Evolutionary conservation across 176 grass and related monocot species (phyloP).

Genomic region (Triticum turgidum): DNA sequence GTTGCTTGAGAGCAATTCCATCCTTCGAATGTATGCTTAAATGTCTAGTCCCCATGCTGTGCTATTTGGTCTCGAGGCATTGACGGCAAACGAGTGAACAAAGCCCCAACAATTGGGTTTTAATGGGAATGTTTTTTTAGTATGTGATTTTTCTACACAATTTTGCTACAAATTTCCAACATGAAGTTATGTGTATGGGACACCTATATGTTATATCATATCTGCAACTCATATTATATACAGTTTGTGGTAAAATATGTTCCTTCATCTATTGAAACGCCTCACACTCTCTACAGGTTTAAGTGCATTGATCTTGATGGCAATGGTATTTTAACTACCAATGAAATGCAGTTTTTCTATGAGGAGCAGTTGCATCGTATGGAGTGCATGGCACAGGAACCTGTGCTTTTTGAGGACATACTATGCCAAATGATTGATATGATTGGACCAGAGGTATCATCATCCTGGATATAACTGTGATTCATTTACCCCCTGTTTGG

Average conservation of each 20-base stretch:
- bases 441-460: constrained; percentile 89
- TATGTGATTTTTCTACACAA: not conserved
- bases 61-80: not conserved
- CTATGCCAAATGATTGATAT: constrained; percentile 99
- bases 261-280: constrained; percentile 21
- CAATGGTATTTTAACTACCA: constrained; percentile 87
- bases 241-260: not conserved
- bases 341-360: constrained; percentile 99
- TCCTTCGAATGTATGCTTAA: constrained; percentile 1
- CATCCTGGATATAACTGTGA: constrained; percentile 24
- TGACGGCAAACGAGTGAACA: not conserved
- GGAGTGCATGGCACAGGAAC: constrained; percentile 99
- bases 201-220: not conserved
- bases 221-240: not conserved
- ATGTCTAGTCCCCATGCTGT: not conserved
- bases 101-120: not conserved
- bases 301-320: constrained; percentile 99
- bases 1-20: constrained; percentile 10
- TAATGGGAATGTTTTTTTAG: not conserved
- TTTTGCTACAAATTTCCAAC: not conserved
- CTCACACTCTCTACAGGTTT: constrained; percentile 63
- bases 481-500: not conserved
- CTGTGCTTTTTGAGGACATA: constrained; percentile 99
- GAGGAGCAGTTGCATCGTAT: constrained; percentile 99
- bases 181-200: not conserved